Conservation (phyloP, 768 basidiomycete species). For the Amyloporia xantha region DNA sequence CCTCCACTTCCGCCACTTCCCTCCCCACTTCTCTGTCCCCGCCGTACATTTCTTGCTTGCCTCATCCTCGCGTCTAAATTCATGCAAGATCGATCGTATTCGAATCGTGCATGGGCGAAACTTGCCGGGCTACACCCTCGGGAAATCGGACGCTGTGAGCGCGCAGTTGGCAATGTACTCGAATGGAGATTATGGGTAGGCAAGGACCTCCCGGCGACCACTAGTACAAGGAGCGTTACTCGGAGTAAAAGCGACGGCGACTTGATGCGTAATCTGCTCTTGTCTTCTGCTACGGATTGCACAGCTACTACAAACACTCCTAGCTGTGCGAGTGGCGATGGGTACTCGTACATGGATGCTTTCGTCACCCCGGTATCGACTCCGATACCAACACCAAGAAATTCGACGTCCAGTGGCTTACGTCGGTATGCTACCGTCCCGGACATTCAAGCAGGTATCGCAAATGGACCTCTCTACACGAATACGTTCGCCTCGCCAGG, state of each 20-base stretch:
- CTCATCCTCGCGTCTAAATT: constrained; percentile 90
- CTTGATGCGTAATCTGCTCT: constrained; percentile 13
- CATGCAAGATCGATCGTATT: constrained; percentile 89
- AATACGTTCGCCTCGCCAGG: no score
- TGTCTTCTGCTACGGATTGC: constrained; percentile 12
- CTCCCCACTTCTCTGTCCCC: constrained; percentile 80
- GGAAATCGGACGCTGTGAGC: constrained; percentile 86
- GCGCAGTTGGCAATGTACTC: constrained; percentile 78
- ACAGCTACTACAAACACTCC: neutral
- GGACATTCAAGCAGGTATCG: neutral
- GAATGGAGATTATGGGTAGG: constrained; percentile 94
- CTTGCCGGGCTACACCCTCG: constrained; percentile 80
- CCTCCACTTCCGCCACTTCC: constrained; percentile 38
- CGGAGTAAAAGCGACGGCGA: constrained; percentile 20
- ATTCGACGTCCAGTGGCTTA: neutral
- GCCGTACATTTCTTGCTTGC: constrained; percentile 82
- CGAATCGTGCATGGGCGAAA: constrained; percentile 92
- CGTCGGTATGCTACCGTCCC: constrained; percentile 5
- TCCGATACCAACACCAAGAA: neutral
- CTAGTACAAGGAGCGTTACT: constrained; percentile 7
- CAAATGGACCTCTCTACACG: no score
- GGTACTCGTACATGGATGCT: no score
- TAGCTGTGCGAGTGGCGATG: no score
- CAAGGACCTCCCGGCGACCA: constrained; percentile 37
- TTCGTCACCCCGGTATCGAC: no score